Conservation (phyloP, 108 stramenopile species). For the Fistulifera pelliculosa region DNA sequence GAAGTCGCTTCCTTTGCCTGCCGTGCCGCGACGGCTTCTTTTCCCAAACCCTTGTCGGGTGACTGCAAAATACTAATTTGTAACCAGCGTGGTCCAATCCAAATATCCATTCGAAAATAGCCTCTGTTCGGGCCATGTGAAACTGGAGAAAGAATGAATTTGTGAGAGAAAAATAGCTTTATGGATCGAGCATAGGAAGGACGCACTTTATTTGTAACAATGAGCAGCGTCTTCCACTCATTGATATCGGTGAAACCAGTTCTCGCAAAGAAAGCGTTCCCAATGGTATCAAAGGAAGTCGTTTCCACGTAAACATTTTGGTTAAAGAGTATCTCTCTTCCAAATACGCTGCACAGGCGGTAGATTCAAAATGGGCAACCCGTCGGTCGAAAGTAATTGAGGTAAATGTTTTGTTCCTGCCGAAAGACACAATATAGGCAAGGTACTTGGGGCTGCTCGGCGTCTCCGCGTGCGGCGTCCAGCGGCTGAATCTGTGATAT, state of each 20-base stretch:
- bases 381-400: slow-evolving; percentile 48
- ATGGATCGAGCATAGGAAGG: not conserved
- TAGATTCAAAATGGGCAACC: slow-evolving; percentile 80
- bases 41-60: slow-evolving; percentile 47
- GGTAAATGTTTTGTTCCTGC: slow-evolving; percentile 84
- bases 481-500: not conserved
- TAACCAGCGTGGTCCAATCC: slow-evolving; percentile 29
- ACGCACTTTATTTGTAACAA: slow-evolving; percentile 62
- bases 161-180: not conserved
- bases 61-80: slow-evolving; percentile 59
- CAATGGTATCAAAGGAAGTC: slow-evolving; percentile 78
- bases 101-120: slow-evolving; percentile 85
- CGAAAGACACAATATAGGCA: slow-evolving; percentile 55
- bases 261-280: slow-evolving; percentile 70
- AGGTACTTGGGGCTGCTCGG: not conserved
- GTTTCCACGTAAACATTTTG: slow-evolving; percentile 63
- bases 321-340: slow-evolving; percentile 13
- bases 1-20: slow-evolving; percentile 46
- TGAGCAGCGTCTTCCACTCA: slow-evolving; percentile 41
- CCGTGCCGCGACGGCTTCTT: slow-evolving; percentile 53
- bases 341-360: slow-evolving; percentile 67
- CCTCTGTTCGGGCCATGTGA: slow-evolving; percentile 65
- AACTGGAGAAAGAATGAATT: slow-evolving; percentile 25
- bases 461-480: not conserved
- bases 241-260: slow-evolving; percentile 59